Evolutionary conservation across 176 grass and related monocot species (phyloP), one percentile per base, ranked within the genome.

Genomic region (Cymbopogon citratus): DNA sequence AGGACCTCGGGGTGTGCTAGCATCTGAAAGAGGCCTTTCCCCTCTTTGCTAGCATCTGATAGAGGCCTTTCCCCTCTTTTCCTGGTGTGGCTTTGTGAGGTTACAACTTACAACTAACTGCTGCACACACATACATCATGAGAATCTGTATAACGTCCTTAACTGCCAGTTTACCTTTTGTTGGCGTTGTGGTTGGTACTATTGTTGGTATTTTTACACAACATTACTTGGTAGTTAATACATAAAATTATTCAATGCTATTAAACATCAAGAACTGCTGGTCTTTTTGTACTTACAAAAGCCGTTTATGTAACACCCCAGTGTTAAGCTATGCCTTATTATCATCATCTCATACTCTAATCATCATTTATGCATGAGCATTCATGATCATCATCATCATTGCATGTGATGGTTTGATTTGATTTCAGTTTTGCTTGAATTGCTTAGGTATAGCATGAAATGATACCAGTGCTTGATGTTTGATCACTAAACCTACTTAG

Each of bases 91-190:
- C 10, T 76, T 60, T 74, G 15, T 74, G 72, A 74, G 35, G 46
- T 54, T 35, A 74, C 72, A 74, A n/a, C 8, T 54, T 35, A 74
- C 72, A 74, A n/a, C 8, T 51, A 73, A 73, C 15, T 54, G 71
- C 18, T 74, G 28, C 46, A 54, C 72, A 54, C 72, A 74, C 10
- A 54, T 74, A 74, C 49, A 52, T 35, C 48, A 56, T 75, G 29
- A 7, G 43, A 74, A 52, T 33, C 9, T 74, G 26, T 52, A 33
- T 21, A 33, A 51, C 27, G 0, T 26, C 25, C 13, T 49, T 51
- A 7, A 33, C 71, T 34, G 8, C 28, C 71, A 33, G 25, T 73
- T 63, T 28, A 61, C 2, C 19, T 40, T 77, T 60, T 28, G 6
- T 45, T 45, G 35, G 59, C 9, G 2, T 6, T 25, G 49, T 76